Evolutionary conservation across 2,329 filamentous ascomycete species (phyloP), one percentile per base, ranked within the genome.

Genomic region (Fusarium veterinarium): DNA sequence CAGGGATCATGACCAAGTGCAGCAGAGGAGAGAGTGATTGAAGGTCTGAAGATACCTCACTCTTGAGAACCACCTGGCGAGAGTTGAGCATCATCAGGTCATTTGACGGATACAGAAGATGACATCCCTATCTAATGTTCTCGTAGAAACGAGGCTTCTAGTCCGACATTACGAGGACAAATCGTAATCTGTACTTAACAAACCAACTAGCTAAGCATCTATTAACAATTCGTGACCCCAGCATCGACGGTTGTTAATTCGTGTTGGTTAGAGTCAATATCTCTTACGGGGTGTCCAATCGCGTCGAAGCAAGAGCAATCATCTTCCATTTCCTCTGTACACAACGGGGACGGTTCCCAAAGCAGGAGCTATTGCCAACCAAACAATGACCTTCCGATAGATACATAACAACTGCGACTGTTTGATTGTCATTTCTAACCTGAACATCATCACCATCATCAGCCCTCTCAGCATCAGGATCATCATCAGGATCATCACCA

Each of bases 201-300:
- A 14, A 23, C 5, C n/a, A n/a, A 13, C 12, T 41, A n/a, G 8
- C 12, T 41, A 14, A 41, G 40, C 12, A 41, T 41, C 23, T 23
- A 9, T 41, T 8, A 19, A 7, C 4, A 12, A 7, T 20, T 38
- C 10, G 13, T n/a, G 19, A 41, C n/a, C 12, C 7, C 8, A 23
- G 9, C 19, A 8, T 41, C 8, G 12, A 12, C 7, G 38, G 14
- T n/a, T 20, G 20, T 13, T 41, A 13, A 41, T 5, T n/a, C 20
- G 20, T 14, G 40, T 8, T 1, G 4, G n/a, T 41, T 6, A 1
- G 5, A 13, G 12, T 8, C 11, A 14, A 8, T 5, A 13, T n/a
- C 12, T 41, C 33, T 23, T 41, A 14, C 12, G 20, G 20, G 20
- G 7, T 8, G 41, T 23, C n/a, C 41, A 25, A 44, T 25, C n/a